Evolutionary conservation across 176 grass and related monocot genomes (phyloP), one percentile per base, ranked within the genome.

Genomic region (Raddia distichophylla): DNA sequence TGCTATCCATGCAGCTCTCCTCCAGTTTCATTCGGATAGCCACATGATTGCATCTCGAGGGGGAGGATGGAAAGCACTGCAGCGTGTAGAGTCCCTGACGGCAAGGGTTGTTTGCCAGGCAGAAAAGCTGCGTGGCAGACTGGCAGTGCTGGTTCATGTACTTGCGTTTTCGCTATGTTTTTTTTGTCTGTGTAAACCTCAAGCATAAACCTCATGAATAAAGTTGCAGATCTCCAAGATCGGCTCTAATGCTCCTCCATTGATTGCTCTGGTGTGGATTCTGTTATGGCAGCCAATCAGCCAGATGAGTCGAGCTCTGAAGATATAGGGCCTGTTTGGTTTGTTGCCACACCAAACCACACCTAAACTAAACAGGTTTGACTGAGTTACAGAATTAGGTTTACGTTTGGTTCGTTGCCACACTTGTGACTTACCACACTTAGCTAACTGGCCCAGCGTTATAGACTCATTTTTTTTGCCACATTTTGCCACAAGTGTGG

Each of bases 201-300:
- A 52, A 9, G 77, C 68, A 69, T 42, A 68, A 68, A 47, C 35
- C 48, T 6, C 70, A 80, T 53, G 13, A 81, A 75, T 75, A 65
- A 80, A 55, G 2, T 14, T 56, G 52, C 59, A 47, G 61, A 48
- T 73, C 11, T 40, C 37, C 37, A 40, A 27, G 27, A 27, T 27
- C 27, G 27, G 27, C 27, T 27, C 27, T 27, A 27, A 27, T 27
- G 27, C 27, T 27, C 27, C 27, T 40, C 37, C 37, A 40, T 40
- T 40, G 37, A 40, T 40, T 40, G 37, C 4, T 40, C 37, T 13
- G 1, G n/a, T 22, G 19, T 18, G 43, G 67, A 17, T 33, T 71
- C 45, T 69, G 10, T n/a, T 13, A 49, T 27, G 17, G 10, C 40
- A 44, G 8, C 44, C 19, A 27, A 27, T 27, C 27, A 27, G 27